These are phyloP conservation scores for Colletotrichum sp. DNA, from an alignment of 2,329 filamentous ascomycete species.

Conservation along the genomic window DNA sequence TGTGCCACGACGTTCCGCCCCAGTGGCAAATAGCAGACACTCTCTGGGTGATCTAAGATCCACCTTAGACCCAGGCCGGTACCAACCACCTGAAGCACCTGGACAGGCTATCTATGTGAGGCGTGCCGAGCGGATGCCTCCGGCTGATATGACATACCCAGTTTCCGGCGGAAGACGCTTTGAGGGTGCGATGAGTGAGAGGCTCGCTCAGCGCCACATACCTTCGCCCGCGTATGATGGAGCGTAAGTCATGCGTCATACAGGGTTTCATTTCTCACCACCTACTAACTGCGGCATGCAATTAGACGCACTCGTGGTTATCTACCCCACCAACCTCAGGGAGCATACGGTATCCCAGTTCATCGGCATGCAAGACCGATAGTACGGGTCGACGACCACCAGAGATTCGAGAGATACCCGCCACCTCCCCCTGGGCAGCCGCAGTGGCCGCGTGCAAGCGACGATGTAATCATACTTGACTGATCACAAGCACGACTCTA, in stretches of 20 bases:
- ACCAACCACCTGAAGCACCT: neutral
- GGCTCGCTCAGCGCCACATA: neutral
- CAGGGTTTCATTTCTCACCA: neutral
- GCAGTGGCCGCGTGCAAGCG: constrained; percentile 25
- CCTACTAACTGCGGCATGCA: neutral
- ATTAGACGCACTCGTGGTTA: neutral
- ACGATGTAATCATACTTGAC: constrained; percentile 35
- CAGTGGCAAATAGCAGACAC: neutral
- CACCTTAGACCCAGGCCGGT: neutral
- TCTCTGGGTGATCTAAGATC: neutral
- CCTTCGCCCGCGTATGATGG: neutral
- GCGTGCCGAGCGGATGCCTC: neutral
- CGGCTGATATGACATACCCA: neutral
- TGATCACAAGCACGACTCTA: constrained; percentile 15
- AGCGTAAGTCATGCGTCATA: constrained; percentile 1
- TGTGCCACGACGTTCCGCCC: neutral
- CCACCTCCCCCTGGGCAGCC: constrained; percentile 20
- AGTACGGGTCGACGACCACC: neutral
- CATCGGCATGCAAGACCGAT: neutral
- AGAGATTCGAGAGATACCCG: constrained; percentile 13
- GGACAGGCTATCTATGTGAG: constrained; percentile 10
- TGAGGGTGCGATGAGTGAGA: neutral
- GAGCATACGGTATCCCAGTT: constrained; percentile 1
- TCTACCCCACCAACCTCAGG: constrained; percentile 22
- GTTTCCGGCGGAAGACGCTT: neutral